These are phyloP conservation scores for Podospora didyma DNA, from an alignment of 495 filamentous ascomycete species.

Conservation along the genomic window DNA sequence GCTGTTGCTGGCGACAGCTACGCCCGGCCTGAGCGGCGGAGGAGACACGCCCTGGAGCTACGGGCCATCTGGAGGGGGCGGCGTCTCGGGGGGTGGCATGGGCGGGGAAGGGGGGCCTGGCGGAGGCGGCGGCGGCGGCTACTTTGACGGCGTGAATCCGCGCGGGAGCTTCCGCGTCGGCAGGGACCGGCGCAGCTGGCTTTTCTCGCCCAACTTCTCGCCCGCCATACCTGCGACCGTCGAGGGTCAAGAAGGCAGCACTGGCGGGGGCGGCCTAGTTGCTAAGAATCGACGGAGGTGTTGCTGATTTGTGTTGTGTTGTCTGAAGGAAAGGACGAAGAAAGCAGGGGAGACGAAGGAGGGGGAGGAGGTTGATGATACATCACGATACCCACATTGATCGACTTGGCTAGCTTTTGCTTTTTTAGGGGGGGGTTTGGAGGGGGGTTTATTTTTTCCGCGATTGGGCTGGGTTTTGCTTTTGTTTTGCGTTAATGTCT, in stretches of 20 bases:
- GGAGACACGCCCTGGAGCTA: not conserved
- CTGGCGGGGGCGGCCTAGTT: not conserved
- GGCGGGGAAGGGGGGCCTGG: conserved; percentile 1
- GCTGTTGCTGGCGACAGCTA: conserved; percentile 40
- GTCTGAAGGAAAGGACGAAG: not conserved
- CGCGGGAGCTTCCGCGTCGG: conserved; percentile 60
- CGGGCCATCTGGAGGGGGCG: not conserved
- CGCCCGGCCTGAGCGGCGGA: conserved; percentile 34
- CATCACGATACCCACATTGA: conserved; percentile 11
- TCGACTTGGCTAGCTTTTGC: too few species aligned
- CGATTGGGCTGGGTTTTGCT: too few species aligned
- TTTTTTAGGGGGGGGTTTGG: too few species aligned
- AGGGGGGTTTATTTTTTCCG: too few species aligned
- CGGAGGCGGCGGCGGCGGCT: conserved; percentile 30
- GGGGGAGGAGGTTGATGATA: not conserved
- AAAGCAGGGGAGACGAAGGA: not conserved
- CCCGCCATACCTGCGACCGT: conserved; percentile 33
- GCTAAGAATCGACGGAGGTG: conserved; percentile 7
- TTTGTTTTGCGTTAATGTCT: too few species aligned
- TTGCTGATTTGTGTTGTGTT: conserved; percentile 5
- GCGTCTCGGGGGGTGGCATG: not conserved
- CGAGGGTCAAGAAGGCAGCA: not conserved
- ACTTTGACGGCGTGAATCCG: conserved; percentile 43
- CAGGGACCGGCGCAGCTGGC: conserved; percentile 59
- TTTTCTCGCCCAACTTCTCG: conserved; percentile 51